These are phyloP conservation scores for Chamaecrista fasciculata DNA, from an alignment of 306 rosid genomes.

Conservation along the genomic window DNA sequence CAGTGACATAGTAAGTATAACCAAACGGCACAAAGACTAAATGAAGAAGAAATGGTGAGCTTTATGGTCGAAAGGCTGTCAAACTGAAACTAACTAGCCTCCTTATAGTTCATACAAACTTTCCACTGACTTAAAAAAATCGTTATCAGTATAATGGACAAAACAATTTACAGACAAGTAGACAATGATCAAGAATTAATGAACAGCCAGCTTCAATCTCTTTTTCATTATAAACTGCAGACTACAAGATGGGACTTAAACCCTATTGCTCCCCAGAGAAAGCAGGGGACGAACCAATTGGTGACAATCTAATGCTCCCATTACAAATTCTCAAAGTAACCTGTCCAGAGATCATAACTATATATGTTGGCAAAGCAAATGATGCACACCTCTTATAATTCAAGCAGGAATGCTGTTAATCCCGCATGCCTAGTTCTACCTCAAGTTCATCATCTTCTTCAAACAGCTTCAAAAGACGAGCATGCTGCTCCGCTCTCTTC, in stretches of 20 bases:
- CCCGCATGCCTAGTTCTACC: conserved; percentile 85
- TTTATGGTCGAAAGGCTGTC: conserved; percentile 1
- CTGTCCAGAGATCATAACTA: too few relatives aligned
- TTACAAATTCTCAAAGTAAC: conserved; percentile 26
- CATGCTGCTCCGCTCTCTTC: conserved; percentile 83
- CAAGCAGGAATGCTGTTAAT: conserved; percentile 41
- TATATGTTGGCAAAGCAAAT: conserved; percentile 14
- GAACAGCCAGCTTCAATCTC: conserved; percentile 21
- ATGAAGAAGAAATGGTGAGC: conserved; percentile 8
- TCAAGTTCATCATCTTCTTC: conserved; percentile 94
- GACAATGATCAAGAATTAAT: conserved; percentile 17
- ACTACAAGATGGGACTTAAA: conserved; percentile 25
- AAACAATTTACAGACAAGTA: conserved; percentile 35
- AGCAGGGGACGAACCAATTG: conserved; percentile 20
- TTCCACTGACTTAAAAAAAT: conserved; percentile 16
- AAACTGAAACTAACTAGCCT: conserved; percentile 1
- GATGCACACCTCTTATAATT: conserved; percentile 20
- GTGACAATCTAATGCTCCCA: conserved; percentile 19
- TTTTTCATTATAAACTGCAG: not conserved
- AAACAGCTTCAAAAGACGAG: conserved; percentile 83
- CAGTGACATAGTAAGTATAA: too few relatives aligned
- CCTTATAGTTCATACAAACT: not conserved
- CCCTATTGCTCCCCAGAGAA: conserved; percentile 25
- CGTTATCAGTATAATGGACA: conserved; percentile 27
- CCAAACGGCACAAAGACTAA: not conserved